A percentile compares a stretch with the other conserved stretches of the same genome.
phyloP scores from a whole-genome alignment of 306 rosid species.

The Quercus ilex region DNA sequence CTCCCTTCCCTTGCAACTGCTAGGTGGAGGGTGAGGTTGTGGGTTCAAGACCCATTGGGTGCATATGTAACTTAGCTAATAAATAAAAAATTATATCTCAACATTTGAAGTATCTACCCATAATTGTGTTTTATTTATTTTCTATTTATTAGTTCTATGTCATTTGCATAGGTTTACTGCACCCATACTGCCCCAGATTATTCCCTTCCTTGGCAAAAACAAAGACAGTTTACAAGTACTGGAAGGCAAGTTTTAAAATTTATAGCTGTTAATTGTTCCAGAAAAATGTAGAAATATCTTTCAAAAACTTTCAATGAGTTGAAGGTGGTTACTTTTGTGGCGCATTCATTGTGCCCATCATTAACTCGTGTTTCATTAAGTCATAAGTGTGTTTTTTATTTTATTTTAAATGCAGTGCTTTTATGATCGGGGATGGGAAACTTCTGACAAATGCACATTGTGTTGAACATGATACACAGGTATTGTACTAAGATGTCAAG shows the following conservation, averaged over 20 bases:
- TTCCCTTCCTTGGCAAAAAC: slow-evolving; percentile 99
- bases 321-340: background rate
- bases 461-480: slow-evolving; percentile 96
- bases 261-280: slow-evolving; percentile 6
- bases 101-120: background rate
- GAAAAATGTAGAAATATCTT: slow-evolving; percentile 10
- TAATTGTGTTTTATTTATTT: slow-evolving; percentile 4
- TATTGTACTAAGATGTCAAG: slow-evolving; percentile 27
- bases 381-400: background rate
- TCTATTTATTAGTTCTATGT: slow-evolving; percentile 10
- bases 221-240: slow-evolving; percentile 91
- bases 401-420: slow-evolving; percentile 61
- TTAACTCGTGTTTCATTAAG: background rate
- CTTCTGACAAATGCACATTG: slow-evolving; percentile 97
- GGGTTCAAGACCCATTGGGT: too few relatives aligned
- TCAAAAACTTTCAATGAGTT: background rate
- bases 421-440: slow-evolving; percentile 83
- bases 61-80: too few relatives aligned
- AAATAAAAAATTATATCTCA: background rate
- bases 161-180: slow-evolving; percentile 74
- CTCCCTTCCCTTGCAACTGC: too few relatives aligned
- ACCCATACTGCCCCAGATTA: slow-evolving; percentile 95
- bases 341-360: background rate
- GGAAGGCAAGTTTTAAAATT: slow-evolving; percentile 73
- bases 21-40: too few relatives aligned